phyloP scores from a whole-genome alignment of 2,329 filamentous ascomycete species.

The Alternaria conjuncta region DNA sequence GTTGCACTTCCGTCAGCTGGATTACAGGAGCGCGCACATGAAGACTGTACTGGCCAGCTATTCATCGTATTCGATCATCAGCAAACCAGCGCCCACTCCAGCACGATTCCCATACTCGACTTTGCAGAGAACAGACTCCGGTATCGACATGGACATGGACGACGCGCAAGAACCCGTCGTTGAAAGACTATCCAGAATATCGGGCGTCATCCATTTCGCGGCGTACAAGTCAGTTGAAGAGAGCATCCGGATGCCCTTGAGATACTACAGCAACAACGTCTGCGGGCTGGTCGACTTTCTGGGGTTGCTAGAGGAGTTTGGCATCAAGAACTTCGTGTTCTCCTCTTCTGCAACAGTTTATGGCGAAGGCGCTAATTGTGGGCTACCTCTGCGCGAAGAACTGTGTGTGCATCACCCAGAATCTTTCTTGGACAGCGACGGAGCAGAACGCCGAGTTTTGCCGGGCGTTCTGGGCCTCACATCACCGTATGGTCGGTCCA shows the following conservation, averaged over 20 bases:
- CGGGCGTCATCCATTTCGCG: constrained; percentile 72
- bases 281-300: constrained; percentile 68
- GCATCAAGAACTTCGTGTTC: constrained; percentile 71
- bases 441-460: constrained; percentile 50
- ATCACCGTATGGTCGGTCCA: constrained; percentile 70
- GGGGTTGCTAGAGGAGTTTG: constrained; percentile 62
- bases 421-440: constrained; percentile 52
- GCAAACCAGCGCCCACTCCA: constrained; percentile 17
- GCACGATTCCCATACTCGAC: constrained; percentile 37
- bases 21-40: constrained; percentile 56
- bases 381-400: constrained; percentile 62
- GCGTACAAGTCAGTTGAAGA: constrained; percentile 71
- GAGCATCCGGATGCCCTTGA: constrained; percentile 65
- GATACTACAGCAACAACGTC: constrained; percentile 73
- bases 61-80: constrained; percentile 32
- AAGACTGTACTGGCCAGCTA: constrained; percentile 54
- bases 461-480: constrained; percentile 65
- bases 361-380: constrained; percentile 55
- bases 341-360: constrained; percentile 73
- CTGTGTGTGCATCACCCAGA: constrained; percentile 61
- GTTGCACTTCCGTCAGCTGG: constrained; percentile 56
- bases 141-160: constrained; percentile 38
- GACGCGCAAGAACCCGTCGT: constrained; percentile 26
- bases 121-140: constrained; percentile 40
- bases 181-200: constrained; percentile 57